phyloP scores from a whole-genome alignment of 1,284 basidiomycete genomes.

The Naganishia albida region DNA sequence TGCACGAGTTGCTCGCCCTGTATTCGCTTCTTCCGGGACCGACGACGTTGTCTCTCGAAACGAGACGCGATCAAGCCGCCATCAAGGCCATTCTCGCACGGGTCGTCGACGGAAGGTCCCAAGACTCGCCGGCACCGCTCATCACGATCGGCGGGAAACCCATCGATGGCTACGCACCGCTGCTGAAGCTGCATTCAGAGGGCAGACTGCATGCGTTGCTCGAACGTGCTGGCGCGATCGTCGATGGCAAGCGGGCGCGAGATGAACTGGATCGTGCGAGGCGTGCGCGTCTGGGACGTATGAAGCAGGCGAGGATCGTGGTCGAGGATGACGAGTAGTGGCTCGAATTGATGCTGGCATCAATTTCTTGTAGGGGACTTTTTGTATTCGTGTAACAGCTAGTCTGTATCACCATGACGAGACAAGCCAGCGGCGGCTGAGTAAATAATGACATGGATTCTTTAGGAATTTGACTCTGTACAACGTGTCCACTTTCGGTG shows the following conservation, averaged over 20 bases:
- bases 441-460: no score
- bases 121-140: slow-evolving; percentile 20
- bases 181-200: slow-evolving; percentile 22
- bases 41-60: slow-evolving; percentile 3
- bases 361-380: no score
- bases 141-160: slow-evolving; percentile 31
- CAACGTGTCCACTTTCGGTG: neutral
- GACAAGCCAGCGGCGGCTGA: no score
- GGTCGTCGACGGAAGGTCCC: slow-evolving; percentile 10
- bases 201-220: slow-evolving; percentile 23
- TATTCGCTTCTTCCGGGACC: slow-evolving; percentile 29
- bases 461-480: no score
- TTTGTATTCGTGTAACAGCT: no score
- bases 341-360: no score
- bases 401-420: no score
- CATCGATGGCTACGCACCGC: slow-evolving; percentile 25
- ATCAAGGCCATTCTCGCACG: slow-evolving; percentile 28
- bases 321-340: slow-evolving; percentile 2
- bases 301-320: slow-evolving; percentile 13
- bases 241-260: slow-evolving; percentile 23
- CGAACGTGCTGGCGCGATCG: slow-evolving; percentile 30
- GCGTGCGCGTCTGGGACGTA: neutral
- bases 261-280: slow-evolving; percentile 9
- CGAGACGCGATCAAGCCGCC: slow-evolving; percentile 2
- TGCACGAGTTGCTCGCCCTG: slow-evolving; percentile 23